Percentiles rank a stretch among this genome's conserved stretches.
Conservation (phyloP, 192 early-diverging fungal species). For the Thamnidium elegans region DNA sequence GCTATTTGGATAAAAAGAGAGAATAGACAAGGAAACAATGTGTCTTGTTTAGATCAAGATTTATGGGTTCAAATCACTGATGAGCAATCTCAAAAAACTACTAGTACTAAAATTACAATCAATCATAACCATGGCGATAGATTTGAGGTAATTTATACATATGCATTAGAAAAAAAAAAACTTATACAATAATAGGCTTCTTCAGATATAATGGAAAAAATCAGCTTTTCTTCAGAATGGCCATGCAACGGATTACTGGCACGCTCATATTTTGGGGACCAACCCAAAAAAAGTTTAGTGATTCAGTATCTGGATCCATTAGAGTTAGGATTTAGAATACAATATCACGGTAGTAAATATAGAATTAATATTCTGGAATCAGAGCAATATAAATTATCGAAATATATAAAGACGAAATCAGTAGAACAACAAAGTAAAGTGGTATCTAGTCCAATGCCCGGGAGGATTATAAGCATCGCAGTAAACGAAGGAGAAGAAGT, state of each 20-base stretch:
- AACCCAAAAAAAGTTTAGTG: conserved; percentile 42
- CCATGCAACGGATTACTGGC: conserved; percentile 71
- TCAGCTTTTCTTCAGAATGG: conserved; percentile 59
- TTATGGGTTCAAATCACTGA: conserved; percentile 44
- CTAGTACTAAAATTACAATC: conserved; percentile 46
- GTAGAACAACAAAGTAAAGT: conserved; percentile 69
- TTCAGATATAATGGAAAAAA: conserved; percentile 25
- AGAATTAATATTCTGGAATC: conserved; percentile 62
- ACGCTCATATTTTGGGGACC: conserved; percentile 35
- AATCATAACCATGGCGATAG: conserved; percentile 36
- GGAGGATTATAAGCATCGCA: conserved; percentile 76
- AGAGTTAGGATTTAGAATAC: conserved; percentile 76
- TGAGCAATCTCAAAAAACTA: conserved; percentile 41
- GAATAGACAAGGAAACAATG: conserved; percentile 47
- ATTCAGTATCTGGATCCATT: conserved; percentile 72
- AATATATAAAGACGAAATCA: conserved; percentile 75
- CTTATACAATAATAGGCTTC: conserved; percentile 17
- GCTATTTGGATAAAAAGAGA: conserved; percentile 68
- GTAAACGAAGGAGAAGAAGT: conserved; percentile 77
- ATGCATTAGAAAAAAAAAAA: not conserved
- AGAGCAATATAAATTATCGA: conserved; percentile 61
- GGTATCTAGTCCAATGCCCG: conserved; percentile 89
- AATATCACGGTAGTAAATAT: conserved; percentile 82
- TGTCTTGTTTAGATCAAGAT: conserved; percentile 40
- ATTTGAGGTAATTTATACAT: conserved; percentile 46